A percentile compares a stretch with the other conserved stretches of the same genome.
These are phyloP conservation scores for Candida michaelii DNA, from an alignment of 805 yeast species.

Conservation along the genomic window DNA sequence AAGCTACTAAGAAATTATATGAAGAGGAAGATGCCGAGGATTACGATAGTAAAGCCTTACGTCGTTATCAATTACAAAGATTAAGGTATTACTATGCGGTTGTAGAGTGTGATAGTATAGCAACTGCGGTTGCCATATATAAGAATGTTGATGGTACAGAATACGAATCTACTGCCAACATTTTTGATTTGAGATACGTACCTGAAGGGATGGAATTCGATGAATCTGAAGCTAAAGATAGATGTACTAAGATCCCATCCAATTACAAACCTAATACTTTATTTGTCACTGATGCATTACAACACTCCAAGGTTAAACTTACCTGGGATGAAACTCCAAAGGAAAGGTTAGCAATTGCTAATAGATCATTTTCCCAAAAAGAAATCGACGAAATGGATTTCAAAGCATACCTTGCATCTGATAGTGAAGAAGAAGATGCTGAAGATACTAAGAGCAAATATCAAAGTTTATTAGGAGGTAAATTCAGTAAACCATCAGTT, in stretches of 20 bases:
- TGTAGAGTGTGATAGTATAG: constrained; percentile 72
- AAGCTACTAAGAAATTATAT: constrained; percentile 68
- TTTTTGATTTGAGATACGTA: constrained; percentile 87
- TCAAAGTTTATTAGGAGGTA: constrained; percentile 53
- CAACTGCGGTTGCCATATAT: constrained; percentile 74
- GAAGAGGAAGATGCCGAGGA: constrained; percentile 81
- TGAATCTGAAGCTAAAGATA: constrained; percentile 72
- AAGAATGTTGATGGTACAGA: constrained; percentile 92
- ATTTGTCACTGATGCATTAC: constrained; percentile 92
- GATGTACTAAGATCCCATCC: constrained; percentile 68
- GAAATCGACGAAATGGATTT: constrained; percentile 91
- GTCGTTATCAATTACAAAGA: constrained; percentile 90
- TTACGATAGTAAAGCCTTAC: constrained; percentile 77
- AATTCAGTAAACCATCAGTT: constrained; percentile 26
- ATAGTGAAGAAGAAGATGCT: constrained; percentile 25
- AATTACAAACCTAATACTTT: constrained; percentile 71
- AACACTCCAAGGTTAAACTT: constrained; percentile 91
- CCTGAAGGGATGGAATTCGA: constrained; percentile 89
- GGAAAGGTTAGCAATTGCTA: constrained; percentile 74
- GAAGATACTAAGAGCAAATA: constrained; percentile 54
- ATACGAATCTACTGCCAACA: constrained; percentile 91
- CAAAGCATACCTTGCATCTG: constrained; percentile 81
- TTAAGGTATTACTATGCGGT: constrained; percentile 92
- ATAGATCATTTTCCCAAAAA: constrained; percentile 80
- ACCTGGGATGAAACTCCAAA: constrained; percentile 99